These are phyloP conservation scores for Albugo candida DNA, from an alignment of 352 stramenopile genomes.

Conservation along the genomic window DNA sequence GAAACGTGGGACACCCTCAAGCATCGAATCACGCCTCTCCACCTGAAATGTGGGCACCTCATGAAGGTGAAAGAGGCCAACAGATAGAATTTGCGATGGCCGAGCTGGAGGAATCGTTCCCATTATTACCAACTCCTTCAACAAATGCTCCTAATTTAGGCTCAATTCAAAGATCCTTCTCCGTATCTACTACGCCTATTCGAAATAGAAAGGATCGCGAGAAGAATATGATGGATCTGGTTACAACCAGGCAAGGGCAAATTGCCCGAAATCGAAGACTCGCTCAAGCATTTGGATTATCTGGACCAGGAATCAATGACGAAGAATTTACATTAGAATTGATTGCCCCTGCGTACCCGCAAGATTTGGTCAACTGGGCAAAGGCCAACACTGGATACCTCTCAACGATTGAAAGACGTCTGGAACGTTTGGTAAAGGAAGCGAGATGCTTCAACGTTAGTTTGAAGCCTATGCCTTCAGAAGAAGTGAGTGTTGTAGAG, in stretches of 20 bases:
- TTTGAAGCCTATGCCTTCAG: slow-evolving; percentile 41
- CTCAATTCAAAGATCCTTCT: too few relatives aligned
- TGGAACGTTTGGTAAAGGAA: slow-evolving; percentile 54
- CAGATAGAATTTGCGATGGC: too few relatives aligned
- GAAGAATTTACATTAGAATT: slow-evolving; percentile 59
- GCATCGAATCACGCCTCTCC: background rate
- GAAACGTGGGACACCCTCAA: background rate
- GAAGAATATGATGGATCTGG: too few relatives aligned
- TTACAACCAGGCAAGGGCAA: slow-evolving; percentile 12
- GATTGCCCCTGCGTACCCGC: slow-evolving; percentile 39
- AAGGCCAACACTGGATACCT: slow-evolving; percentile 54
- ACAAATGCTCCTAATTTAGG: too few relatives aligned
- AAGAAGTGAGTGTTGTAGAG: slow-evolving; percentile 16
- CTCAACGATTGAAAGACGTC: slow-evolving; percentile 41
- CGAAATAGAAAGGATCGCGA: too few relatives aligned
- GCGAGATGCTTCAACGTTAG: slow-evolving; percentile 49
- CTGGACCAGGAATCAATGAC: slow-evolving; percentile 14
- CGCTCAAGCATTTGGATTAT: slow-evolving; percentile 35
- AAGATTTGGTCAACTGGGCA: slow-evolving; percentile 44
- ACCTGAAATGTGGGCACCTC: too few relatives aligned
- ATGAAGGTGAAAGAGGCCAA: too few relatives aligned
- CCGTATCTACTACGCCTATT: too few relatives aligned
- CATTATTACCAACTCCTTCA: too few relatives aligned
- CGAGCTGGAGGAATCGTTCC: too few relatives aligned
- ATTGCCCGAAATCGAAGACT: slow-evolving; percentile 47